Percentiles rank a stretch among this genome's conserved stretches.
These are phyloP conservation scores for Calocybe gangraenosa DNA, from an alignment of 768 basidiomycete genomes.

Conservation along the genomic window DNA sequence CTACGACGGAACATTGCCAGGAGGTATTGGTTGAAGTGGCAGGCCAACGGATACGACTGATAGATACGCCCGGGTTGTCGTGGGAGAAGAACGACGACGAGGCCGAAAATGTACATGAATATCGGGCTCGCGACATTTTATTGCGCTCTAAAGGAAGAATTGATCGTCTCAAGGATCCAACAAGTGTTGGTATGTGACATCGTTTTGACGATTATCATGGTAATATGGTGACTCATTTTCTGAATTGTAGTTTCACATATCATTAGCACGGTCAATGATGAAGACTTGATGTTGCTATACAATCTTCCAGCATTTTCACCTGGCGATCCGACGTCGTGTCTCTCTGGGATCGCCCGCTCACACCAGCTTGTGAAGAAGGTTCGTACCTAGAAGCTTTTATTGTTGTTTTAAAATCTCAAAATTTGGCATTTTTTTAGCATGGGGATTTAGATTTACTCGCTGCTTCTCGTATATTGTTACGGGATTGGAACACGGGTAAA, in stretches of 20 bases:
- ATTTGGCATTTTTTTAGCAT: slow-evolving; percentile 38
- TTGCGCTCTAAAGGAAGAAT: slow-evolving; percentile 76
- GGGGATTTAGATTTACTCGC: slow-evolving; percentile 68
- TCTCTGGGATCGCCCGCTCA: slow-evolving; percentile 72
- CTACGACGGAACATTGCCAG: slow-evolving; percentile 68
- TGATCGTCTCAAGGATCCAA: slow-evolving; percentile 80
- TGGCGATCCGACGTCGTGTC: slow-evolving; percentile 68
- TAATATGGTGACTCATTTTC: slow-evolving; percentile 11
- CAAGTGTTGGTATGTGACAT: slow-evolving; percentile 57
- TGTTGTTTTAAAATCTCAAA: slow-evolving; percentile 5
- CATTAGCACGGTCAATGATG: slow-evolving; percentile 59
- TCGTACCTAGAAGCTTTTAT: slow-evolving; percentile 10
- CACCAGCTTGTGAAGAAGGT: slow-evolving; percentile 79
- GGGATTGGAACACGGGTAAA: slow-evolving; percentile 79
- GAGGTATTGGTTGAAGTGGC: slow-evolving; percentile 50
- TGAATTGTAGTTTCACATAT: slow-evolving; percentile 64
- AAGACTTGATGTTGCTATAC: slow-evolving; percentile 91
- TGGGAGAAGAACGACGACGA: slow-evolving; percentile 41
- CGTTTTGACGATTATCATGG: slow-evolving; percentile 1
- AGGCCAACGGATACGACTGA: slow-evolving; percentile 53
- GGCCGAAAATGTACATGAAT: slow-evolving; percentile 32
- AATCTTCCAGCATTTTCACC: slow-evolving; percentile 73
- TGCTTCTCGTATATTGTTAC: slow-evolving; percentile 75
- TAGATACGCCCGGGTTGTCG: slow-evolving; percentile 88
- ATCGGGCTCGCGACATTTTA: slow-evolving; percentile 68